Conservation (phyloP, 31 red algal species). For the Porphyra umbilicalis region DNA sequence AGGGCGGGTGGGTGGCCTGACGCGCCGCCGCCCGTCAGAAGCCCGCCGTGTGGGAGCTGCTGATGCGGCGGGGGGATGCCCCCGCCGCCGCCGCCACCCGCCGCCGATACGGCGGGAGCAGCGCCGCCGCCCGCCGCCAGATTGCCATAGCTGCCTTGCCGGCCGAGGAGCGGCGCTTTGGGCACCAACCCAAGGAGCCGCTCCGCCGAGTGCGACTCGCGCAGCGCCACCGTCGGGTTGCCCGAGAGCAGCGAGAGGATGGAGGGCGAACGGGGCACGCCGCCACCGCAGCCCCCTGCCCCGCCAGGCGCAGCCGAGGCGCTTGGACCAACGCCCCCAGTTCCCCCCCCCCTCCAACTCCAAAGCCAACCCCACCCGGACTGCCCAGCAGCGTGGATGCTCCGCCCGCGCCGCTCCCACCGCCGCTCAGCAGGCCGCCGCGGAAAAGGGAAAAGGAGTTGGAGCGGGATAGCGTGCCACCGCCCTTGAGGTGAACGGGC, state of each 20-base stretch:
- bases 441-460: constrained; percentile 33
- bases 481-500: constrained; percentile 1
- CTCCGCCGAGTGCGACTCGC: neutral
- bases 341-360: too few relatives aligned
- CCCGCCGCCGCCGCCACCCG: neutral
- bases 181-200: neutral
- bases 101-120: too few relatives aligned
- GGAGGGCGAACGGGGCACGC: constrained; percentile 37
- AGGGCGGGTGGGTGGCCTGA: neutral
- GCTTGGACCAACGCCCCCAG: too few relatives aligned
- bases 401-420: neutral
- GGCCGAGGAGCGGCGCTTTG: neutral
- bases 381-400: neutral
- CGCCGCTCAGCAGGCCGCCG: neutral
- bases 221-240: constrained; percentile 27
- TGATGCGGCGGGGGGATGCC: neutral
- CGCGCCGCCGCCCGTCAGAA: neutral
- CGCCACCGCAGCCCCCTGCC: constrained; percentile 11
- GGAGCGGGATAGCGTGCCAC: constrained; percentile 34
- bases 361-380: neutral
- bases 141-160: neutral
- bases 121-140: neutral
- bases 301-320: too few relatives aligned
- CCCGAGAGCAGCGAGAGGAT: constrained; percentile 55
- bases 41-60: neutral